These are phyloP conservation scores for Trichoderma citrinoviride DNA, from an alignment of 2,329 filamentous ascomycete genomes.

Conservation along the genomic window DNA sequence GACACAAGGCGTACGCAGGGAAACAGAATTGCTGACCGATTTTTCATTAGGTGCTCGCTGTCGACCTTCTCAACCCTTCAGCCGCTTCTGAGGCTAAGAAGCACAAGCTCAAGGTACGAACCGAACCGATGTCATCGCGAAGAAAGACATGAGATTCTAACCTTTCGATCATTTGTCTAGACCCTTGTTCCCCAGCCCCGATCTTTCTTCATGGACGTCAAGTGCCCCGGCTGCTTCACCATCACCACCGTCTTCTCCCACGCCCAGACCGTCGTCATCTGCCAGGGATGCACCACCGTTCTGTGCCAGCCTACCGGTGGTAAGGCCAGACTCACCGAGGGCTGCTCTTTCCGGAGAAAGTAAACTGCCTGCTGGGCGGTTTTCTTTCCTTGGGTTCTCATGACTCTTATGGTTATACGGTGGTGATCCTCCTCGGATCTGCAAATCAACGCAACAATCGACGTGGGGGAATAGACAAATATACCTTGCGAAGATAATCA, in stretches of 20 bases:
- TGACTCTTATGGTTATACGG: constrained; percentile 49
- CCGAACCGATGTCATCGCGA: constrained; percentile 20
- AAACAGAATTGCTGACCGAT: constrained; percentile 45
- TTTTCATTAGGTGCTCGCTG: constrained; percentile 85
- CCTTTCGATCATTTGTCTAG: constrained; percentile 43
- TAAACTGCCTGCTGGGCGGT: constrained; percentile 60
- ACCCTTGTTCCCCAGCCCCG: constrained; percentile 92
- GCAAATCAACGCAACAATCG: constrained; percentile 50
- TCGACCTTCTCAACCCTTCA: constrained; percentile 99
- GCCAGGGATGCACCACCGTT: constrained; percentile 98
- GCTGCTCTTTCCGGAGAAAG: constrained; percentile 99
- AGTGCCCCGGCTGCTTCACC: constrained; percentile 99
- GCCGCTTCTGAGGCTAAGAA: constrained; percentile 97
- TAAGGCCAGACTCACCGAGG: constrained; percentile 98
- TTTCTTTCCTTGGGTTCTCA: constrained; percentile 50
- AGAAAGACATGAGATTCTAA: constrained; percentile 25
- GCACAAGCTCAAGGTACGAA: constrained; percentile 99
- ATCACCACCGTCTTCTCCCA: constrained; percentile 99
- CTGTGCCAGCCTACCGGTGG: constrained; percentile 99
- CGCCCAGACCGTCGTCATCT: constrained; percentile 99
- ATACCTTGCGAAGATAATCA: constrained; percentile 46
- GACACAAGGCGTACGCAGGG: neutral
- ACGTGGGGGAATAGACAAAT: constrained; percentile 50
- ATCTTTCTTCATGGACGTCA: constrained; percentile 99
- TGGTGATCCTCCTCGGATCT: constrained; percentile 58